Conservation (phyloP, 2,329 filamentous ascomycete genomes). For the Leptographium radiaticola region DNA sequence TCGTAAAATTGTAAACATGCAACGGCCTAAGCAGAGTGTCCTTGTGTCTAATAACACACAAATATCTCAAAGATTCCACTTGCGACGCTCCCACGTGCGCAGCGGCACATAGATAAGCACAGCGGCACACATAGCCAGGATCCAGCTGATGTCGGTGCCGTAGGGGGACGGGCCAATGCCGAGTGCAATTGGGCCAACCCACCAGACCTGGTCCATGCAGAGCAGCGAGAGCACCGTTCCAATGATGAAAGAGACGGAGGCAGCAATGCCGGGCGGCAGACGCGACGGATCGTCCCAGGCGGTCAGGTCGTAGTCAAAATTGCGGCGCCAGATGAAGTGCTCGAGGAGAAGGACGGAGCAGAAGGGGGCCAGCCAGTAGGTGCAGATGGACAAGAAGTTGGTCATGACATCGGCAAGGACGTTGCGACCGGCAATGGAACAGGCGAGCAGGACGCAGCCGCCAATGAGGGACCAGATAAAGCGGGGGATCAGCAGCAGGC, state of each 20-base stretch:
- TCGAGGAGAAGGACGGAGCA: constrained; percentile 7
- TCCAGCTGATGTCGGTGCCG: constrained; percentile 8
- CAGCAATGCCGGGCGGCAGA: constrained; percentile 8
- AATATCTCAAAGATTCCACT: background rate
- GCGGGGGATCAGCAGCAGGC: constrained; percentile 7
- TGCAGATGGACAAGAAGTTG: constrained; percentile 9
- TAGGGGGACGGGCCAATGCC: constrained; percentile 1
- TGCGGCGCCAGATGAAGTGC: constrained; percentile 8
- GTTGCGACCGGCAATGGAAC: constrained; percentile 8
- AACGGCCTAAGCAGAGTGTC: no score
- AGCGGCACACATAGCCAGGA: background rate
- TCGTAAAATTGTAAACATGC: no score
- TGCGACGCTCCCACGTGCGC: constrained; percentile 3
- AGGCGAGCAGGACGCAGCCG: constrained; percentile 3
- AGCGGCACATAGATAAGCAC: constrained; percentile 3
- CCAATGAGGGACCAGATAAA: constrained; percentile 8
- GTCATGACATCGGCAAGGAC: constrained; percentile 8
- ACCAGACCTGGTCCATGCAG: constrained; percentile 9
- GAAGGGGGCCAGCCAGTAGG: constrained; percentile 9
- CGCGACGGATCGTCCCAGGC: constrained; percentile 3
- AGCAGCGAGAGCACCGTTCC: constrained; percentile 6
- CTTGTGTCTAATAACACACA: no score
- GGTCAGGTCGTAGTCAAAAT: constrained; percentile 6
- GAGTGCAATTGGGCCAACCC: constrained; percentile 6
- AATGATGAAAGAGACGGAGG: constrained; percentile 2